Conservation (phyloP, 179 eudicot genomes). For the Nepenthes alata region DNA sequence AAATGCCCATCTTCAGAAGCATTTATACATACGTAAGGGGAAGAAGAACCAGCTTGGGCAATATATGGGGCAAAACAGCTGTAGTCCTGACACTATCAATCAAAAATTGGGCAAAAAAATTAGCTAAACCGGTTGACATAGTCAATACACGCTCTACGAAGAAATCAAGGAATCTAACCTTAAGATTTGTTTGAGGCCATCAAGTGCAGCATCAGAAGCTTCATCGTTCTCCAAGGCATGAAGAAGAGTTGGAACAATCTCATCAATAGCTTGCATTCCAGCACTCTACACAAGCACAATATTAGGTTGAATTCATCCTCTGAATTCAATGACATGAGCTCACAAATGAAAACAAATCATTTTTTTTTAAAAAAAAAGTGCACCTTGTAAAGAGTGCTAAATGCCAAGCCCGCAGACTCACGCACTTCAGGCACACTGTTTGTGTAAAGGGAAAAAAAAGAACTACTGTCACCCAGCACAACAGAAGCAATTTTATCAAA, state of each 20-base stretch:
- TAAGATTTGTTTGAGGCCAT: conserved; percentile 95
- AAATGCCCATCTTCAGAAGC: not conserved
- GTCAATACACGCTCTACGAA: not conserved
- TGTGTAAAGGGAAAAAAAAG: conserved; percentile 6
- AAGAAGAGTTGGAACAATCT: conserved; percentile 94
- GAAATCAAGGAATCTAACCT: conserved; percentile 28
- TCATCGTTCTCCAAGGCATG: conserved; percentile 94
- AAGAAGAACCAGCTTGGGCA: conserved; percentile 88
- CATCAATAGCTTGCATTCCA: conserved; percentile 99
- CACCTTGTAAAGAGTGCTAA: conserved; percentile 97
- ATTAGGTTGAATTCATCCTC: conserved; percentile 1
- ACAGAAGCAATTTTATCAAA: not conserved
- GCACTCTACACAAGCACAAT: conserved; percentile 52
- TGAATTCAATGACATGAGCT: not conserved
- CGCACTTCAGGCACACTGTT: conserved; percentile 76
- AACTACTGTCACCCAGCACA: not conserved
- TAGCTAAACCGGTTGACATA: not conserved
- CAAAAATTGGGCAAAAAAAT: conserved; percentile 1
- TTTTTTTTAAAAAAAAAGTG: not conserved
- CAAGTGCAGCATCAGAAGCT: conserved; percentile 88
- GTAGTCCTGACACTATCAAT: conserved; percentile 77
- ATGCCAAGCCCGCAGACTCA: conserved; percentile 90
- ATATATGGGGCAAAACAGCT: conserved; percentile 93
- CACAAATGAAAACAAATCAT: not conserved
- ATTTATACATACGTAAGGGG: conserved; percentile 63